phyloP scores from a whole-genome alignment of 2,329 filamentous ascomycete genomes.

The Cordyceps javanica region DNA sequence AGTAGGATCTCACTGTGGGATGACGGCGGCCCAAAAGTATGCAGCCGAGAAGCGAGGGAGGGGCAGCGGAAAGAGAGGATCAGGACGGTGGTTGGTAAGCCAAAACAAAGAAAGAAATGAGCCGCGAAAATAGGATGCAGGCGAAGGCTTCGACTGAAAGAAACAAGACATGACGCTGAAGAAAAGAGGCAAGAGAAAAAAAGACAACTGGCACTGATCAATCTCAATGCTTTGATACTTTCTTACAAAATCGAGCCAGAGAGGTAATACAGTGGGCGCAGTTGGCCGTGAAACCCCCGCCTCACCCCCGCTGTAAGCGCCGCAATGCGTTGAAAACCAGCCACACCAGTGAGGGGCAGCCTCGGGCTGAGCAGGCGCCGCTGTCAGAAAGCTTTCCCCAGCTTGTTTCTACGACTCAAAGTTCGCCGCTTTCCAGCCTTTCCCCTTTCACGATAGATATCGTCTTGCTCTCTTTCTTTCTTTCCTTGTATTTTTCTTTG shows the following conservation, averaged over 20 bases:
- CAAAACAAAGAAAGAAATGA: not conserved
- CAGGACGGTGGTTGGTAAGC: not conserved
- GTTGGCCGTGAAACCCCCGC: not conserved
- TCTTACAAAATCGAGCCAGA: too few species aligned
- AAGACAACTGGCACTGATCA: not conserved
- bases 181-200: not conserved
- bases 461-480: not conserved
- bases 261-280: not conserved
- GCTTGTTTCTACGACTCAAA: not conserved
- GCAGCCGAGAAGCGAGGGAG: not conserved
- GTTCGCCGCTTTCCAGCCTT: not conserved
- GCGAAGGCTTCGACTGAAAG: too few species aligned
- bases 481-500: not conserved
- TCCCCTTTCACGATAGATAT: not conserved
- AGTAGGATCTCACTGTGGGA: not conserved
- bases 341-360: slow-evolving; percentile 5
- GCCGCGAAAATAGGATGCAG: not conserved
- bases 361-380: not conserved
- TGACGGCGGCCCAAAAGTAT: not conserved
- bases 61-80: not conserved
- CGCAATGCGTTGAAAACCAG: not conserved
- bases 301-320: not conserved
- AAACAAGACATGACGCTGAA: too few species aligned
- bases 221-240: too few species aligned
- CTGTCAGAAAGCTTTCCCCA: slow-evolving; percentile 1